Conservation (phyloP, 2,329 filamentous ascomycete genomes). For the Diaporthe sp. region DNA sequence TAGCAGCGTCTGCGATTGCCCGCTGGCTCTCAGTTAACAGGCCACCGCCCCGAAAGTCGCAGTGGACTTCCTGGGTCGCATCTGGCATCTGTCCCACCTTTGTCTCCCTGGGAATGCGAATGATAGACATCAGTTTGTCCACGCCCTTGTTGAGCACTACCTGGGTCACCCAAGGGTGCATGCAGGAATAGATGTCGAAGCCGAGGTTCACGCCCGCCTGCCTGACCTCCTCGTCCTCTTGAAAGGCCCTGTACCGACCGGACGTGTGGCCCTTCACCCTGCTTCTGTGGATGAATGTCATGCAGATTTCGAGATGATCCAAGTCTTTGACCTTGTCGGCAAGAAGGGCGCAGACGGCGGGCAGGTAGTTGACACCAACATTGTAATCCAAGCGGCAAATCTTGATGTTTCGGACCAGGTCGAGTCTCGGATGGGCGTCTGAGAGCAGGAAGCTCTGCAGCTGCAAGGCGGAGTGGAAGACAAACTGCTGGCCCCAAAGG, state of each 20-base stretch:
- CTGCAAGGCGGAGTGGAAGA: neutral
- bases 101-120: neutral
- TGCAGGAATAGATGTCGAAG: constrained; percentile 1
- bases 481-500: neutral
- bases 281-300: neutral
- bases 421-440: too few relatives aligned
- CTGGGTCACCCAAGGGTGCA: constrained; percentile 18
- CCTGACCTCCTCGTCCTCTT: neutral
- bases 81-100: neutral
- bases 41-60: neutral
- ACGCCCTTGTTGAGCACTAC: neutral
- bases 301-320: neutral
- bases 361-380: neutral
- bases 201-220: neutral
- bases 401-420: neutral
- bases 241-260: neutral
- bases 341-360: neutral
- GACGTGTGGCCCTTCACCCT: too few relatives aligned
- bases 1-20: neutral
- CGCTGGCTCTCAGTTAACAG: neutral
- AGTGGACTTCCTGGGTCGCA: neutral
- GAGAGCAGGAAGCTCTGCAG: neutral
- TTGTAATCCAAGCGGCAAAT: neutral
- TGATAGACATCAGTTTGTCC: neutral
- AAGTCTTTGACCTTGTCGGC: neutral